Evolutionary conservation across 2,329 filamentous ascomycete genomes (phyloP).

Genomic region (Colletotrichum neosansevieriae): DNA sequence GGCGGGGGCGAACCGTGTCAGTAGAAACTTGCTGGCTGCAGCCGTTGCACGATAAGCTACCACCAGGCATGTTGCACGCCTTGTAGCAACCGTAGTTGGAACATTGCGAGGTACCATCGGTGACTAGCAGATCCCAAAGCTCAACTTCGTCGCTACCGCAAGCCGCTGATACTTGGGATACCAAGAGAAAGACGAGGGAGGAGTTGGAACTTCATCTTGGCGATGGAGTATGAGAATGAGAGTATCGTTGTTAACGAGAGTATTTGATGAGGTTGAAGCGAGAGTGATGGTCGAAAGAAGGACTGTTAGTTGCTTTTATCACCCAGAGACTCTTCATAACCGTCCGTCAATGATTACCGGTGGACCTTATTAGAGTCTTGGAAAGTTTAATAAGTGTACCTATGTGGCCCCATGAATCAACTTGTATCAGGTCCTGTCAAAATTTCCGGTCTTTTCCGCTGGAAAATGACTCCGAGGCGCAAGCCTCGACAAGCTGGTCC

Average conservation of each 20-base stretch:
- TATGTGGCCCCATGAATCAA: neutral
- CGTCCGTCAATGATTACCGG: neutral
- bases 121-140: constrained; percentile 1
- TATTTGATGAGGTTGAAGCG: neutral
- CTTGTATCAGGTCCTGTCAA: neutral
- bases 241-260: too few species aligned
- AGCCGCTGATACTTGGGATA: neutral
- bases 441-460: neutral
- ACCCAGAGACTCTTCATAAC: neutral
- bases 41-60: too few species aligned
- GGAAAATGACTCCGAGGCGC: neutral
- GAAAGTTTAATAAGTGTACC: constrained; percentile 5
- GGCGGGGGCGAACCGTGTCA: too few species aligned
- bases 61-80: too few species aligned
- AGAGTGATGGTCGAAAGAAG: too few species aligned
- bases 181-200: constrained; percentile 11
- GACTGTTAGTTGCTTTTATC: too few species aligned
- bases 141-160: too few species aligned
- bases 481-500: too few species aligned
- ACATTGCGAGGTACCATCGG: constrained; percentile 10
- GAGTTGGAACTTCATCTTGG: constrained; percentile 19
- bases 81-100: neutral
- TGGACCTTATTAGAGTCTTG: neutral
- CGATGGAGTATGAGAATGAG: neutral
- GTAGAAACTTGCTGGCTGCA: too few species aligned